These are phyloP conservation scores for Magnaporthiopsis rhizophila DNA, from an alignment of 2,329 filamentous ascomycete species.

Conservation along the genomic window DNA sequence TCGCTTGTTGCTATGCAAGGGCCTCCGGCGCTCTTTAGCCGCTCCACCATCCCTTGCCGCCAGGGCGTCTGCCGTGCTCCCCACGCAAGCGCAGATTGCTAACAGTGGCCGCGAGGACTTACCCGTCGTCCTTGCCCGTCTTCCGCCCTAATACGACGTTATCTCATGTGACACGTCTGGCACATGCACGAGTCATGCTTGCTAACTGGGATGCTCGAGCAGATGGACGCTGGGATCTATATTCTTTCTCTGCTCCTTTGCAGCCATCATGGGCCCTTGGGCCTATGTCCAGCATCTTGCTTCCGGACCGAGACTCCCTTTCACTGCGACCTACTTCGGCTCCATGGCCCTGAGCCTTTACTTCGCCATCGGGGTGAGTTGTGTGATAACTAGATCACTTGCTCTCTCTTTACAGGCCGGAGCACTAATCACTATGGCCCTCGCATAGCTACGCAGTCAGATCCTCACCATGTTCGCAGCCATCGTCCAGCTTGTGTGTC, in stretches of 20 bases:
- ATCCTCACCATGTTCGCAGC: slow-evolving; percentile 79
- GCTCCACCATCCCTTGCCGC: background rate
- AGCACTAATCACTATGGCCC: slow-evolving; percentile 13
- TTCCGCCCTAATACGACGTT: background rate
- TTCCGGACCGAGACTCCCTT: slow-evolving; percentile 78
- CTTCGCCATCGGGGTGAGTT: slow-evolving; percentile 71
- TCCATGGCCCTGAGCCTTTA: slow-evolving; percentile 85
- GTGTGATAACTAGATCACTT: slow-evolving; percentile 1
- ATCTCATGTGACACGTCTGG: slow-evolving; percentile 3
- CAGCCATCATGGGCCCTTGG: slow-evolving; percentile 85
- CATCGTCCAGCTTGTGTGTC: slow-evolving; percentile 71
- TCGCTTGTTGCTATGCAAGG: background rate
- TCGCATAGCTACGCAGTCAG: slow-evolving; percentile 66
- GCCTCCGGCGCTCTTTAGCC: background rate
- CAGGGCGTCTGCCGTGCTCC: background rate
- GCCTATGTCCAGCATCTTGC: slow-evolving; percentile 77
- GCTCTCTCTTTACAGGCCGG: background rate
- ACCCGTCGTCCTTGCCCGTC: background rate
- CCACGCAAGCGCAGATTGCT: background rate
- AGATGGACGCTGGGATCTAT: slow-evolving; percentile 94
- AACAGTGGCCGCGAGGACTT: background rate
- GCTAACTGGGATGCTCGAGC: slow-evolving; percentile 14
- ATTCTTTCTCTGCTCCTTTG: slow-evolving; percentile 87
- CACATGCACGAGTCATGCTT: slow-evolving; percentile 5
- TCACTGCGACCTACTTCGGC: slow-evolving; percentile 91